Evolutionary conservation across 2,329 filamentous ascomycete species (phyloP), one percentile per base, ranked within the genome.

Genomic region (Fusarium stilboides): DNA sequence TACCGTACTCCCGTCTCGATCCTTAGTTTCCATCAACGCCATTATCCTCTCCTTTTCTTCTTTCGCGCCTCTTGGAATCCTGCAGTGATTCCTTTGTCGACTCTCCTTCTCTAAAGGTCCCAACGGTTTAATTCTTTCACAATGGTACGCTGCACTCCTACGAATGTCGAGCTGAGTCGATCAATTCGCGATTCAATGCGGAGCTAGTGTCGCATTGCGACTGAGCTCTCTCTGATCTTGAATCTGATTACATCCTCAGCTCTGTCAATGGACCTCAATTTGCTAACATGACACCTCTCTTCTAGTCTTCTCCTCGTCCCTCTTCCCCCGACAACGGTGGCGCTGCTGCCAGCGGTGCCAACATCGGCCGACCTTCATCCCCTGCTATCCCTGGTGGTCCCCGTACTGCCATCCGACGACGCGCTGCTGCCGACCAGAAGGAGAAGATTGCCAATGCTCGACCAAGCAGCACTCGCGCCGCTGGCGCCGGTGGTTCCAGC

Each of bases 381-480:
- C 94, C 95, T 65, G 91, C 93, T 76, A 92, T 94, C 69, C 96
- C 96, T 26, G 96, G 96, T 72, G 96, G 96, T 75, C 94, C 96
- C 77, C 94, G 96, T 80, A 97, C 95, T 73, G 95, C 94, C 67
- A 97, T 99, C 84, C 91, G 96, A 81, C 91, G 96, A 81, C 94
- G 96, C 80, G 95, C 96, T 43, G 96, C 96, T 31, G 95, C 95
- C 76, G 96, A 98, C 81, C 93, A 97, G 85, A 97, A 97, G 83
- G 96, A 98, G 84, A 96, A 97, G 84, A 89, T 95, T 75, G 94
- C 95, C 77, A 99, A 97, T 91, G 92, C 89, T 72, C 88, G 96
- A 74, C 96, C 96, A 51, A 93, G 91, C 80, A 97, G 93, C 85
- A 99, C 96, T 72, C 89, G 96, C 76, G 91, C 95, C 39, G 96